A percentile compares a stretch with the other conserved stretches of the same genome.
These are phyloP conservation scores for Licmophora abbreviata DNA, from an alignment of 108 stramenopile species.

Conservation along the genomic window DNA sequence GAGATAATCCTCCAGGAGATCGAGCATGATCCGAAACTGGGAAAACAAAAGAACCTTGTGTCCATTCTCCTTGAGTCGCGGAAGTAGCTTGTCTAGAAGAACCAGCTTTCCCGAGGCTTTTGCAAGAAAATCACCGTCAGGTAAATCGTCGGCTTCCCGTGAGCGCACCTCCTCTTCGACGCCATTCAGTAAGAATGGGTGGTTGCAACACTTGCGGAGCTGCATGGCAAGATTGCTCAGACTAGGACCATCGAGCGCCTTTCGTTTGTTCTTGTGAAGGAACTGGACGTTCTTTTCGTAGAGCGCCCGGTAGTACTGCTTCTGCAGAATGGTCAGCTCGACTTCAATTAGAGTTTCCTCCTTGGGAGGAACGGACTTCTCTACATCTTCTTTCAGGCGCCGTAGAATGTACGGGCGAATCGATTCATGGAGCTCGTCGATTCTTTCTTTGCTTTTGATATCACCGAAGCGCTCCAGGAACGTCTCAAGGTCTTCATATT, in stretches of 20 bases:
- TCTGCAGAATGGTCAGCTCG: slow-evolving; percentile 93
- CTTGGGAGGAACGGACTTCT: slow-evolving; percentile 89
- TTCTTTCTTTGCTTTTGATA: slow-evolving; percentile 78
- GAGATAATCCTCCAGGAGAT: slow-evolving; percentile 95
- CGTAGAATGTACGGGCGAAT: slow-evolving; percentile 92
- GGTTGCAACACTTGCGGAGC: slow-evolving; percentile 96
- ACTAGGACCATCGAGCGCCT: slow-evolving; percentile 81
- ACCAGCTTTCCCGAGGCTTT: slow-evolving; percentile 91
- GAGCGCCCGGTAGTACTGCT: slow-evolving; percentile 94
- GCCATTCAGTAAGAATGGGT: slow-evolving; percentile 92
- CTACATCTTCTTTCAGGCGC: slow-evolving; percentile 91
- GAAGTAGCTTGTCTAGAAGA: slow-evolving; percentile 94
- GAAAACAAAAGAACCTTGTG: slow-evolving; percentile 93
- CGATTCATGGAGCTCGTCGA: slow-evolving; percentile 73
- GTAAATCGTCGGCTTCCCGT: slow-evolving; percentile 13
- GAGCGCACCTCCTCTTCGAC: slow-evolving; percentile 68
- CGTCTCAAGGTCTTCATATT: slow-evolving; percentile 49
- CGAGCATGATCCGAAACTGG: slow-evolving; percentile 98
- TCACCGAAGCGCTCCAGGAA: slow-evolving; percentile 82
- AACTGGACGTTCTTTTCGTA: slow-evolving; percentile 89
- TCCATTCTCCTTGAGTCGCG: slow-evolving; percentile 83
- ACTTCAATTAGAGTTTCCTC: slow-evolving; percentile 95
- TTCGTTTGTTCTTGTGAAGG: slow-evolving; percentile 70
- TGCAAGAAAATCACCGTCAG: slow-evolving; percentile 58
- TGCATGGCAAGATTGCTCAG: slow-evolving; percentile 81